These are phyloP conservation scores for Diplodia intermedia DNA, from an alignment of 2,329 filamentous ascomycete genomes.

Conservation along the genomic window DNA sequence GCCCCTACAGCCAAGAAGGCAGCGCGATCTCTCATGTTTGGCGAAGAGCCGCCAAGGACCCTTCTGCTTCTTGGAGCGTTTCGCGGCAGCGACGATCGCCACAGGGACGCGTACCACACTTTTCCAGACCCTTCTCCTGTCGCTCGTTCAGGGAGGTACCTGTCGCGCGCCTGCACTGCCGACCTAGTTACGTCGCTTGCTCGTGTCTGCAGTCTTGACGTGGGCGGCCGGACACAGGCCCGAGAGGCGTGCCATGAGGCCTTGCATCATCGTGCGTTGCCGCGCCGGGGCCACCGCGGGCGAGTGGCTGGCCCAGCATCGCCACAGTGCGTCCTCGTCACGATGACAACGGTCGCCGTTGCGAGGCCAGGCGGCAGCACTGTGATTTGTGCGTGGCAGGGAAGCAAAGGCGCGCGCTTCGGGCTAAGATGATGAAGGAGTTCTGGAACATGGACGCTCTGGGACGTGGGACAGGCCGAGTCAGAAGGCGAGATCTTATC, in stretches of 20 bases:
- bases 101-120: conserved; percentile 24
- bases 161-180: background rate
- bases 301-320: conserved; percentile 9
- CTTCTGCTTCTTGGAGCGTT: conserved; percentile 25
- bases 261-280: conserved; percentile 1
- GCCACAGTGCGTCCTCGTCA: conserved; percentile 5
- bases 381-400: background rate
- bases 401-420: conserved; percentile 2
- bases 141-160: background rate
- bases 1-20: background rate
- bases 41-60: conserved; percentile 23
- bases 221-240: background rate
- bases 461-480: conserved; percentile 3
- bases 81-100: conserved; percentile 18
- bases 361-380: background rate
- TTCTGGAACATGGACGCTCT: background rate
- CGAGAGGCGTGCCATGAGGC: background rate
- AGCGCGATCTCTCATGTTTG: conserved; percentile 17
- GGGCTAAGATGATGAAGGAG: background rate
- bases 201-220: background rate
- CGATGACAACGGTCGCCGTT: background rate
- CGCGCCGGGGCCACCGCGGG: background rate
- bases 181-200: background rate
- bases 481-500: conserved; percentile 8
- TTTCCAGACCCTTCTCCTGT: conserved; percentile 2